phyloP scores from a whole-genome alignment of 2,329 filamentous ascomycete species.

The Fusarium papillatum region DNA sequence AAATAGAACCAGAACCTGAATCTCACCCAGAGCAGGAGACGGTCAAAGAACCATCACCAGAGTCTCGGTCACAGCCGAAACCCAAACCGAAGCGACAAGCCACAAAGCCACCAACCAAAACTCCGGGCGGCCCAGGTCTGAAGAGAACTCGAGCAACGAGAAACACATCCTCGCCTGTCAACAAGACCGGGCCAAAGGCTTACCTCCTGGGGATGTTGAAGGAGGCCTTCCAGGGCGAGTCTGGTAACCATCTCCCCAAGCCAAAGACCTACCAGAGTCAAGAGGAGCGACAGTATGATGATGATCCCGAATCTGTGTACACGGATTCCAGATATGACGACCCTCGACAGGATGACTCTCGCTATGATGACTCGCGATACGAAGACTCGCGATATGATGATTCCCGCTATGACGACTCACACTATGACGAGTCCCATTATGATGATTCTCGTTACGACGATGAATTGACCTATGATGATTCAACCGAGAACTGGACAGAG shows the following conservation, averaged over 20 bases:
- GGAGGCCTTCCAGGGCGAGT: constrained; percentile 75
- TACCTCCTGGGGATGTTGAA: constrained; percentile 71
- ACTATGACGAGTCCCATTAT: constrained; percentile 27
- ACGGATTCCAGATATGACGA: constrained; percentile 37
- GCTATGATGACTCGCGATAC: constrained; percentile 25
- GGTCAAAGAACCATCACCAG: constrained; percentile 21
- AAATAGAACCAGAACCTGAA: neutral
- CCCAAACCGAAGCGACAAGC: constrained; percentile 36
- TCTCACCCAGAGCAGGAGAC: constrained; percentile 18
- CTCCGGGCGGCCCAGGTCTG: constrained; percentile 53
- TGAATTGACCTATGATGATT: constrained; percentile 36
- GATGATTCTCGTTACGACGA: constrained; percentile 38
- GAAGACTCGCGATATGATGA: constrained; percentile 32
- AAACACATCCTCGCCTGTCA: constrained; percentile 62
- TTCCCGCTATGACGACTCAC: constrained; percentile 31
- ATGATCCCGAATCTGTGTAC: constrained; percentile 43
- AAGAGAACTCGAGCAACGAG: constrained; percentile 70
- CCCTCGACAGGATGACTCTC: constrained; percentile 30
- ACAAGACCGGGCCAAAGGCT: constrained; percentile 62
- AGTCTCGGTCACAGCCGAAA: constrained; percentile 27
- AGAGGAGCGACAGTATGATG: constrained; percentile 54
- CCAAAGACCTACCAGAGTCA: constrained; percentile 64
- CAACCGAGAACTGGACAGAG: constrained; percentile 43
- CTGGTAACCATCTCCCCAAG: constrained; percentile 59
- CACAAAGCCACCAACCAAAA: constrained; percentile 29